phyloP scores from a whole-genome alignment of 108 stramenopile species.

The Nitzschia sp. region DNA sequence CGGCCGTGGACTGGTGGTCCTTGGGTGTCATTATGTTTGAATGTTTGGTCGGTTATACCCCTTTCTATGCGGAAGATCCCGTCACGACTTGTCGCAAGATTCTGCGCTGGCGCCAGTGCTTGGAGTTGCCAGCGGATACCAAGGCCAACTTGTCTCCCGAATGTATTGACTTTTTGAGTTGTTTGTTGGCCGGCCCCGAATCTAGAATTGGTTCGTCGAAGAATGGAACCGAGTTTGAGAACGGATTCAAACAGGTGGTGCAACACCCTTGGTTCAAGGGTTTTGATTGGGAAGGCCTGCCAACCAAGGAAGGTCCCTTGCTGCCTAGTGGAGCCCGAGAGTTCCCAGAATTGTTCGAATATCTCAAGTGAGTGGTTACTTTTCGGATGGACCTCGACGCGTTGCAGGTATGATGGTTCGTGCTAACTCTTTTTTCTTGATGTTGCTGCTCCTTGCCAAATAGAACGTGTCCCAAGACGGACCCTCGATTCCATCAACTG shows the following conservation, averaged over 20 bases:
- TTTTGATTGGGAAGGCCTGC: slow-evolving; percentile 86
- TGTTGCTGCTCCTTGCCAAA: not conserved
- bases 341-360: slow-evolving; percentile 80
- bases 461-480: slow-evolving; percentile 80
- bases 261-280: slow-evolving; percentile 88
- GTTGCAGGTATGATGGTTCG: not conserved
- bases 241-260: slow-evolving; percentile 86
- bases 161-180: slow-evolving; percentile 89
- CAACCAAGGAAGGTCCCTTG: slow-evolving; percentile 75
- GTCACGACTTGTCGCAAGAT: slow-evolving; percentile 98
- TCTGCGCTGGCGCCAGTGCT: slow-evolving; percentile 85
- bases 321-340: slow-evolving; percentile 79
- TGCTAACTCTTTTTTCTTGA: not conserved
- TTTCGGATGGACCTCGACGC: too few relatives aligned
- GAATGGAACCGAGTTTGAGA: slow-evolving; percentile 79
- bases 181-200: slow-evolving; percentile 85
- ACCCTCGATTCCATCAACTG: slow-evolving; percentile 80
- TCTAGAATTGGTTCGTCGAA: slow-evolving; percentile 79
- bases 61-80: slow-evolving; percentile 99
- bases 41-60: slow-evolving; percentile 99
- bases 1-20: slow-evolving; percentile 99
- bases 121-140: slow-evolving; percentile 86
- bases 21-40: slow-evolving; percentile 99
- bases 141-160: slow-evolving; percentile 74
- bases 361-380: slow-evolving; percentile 71